Conservation (phyloP, 192 early-diverging fungal genomes). For the Coemansia sp. region DNA sequence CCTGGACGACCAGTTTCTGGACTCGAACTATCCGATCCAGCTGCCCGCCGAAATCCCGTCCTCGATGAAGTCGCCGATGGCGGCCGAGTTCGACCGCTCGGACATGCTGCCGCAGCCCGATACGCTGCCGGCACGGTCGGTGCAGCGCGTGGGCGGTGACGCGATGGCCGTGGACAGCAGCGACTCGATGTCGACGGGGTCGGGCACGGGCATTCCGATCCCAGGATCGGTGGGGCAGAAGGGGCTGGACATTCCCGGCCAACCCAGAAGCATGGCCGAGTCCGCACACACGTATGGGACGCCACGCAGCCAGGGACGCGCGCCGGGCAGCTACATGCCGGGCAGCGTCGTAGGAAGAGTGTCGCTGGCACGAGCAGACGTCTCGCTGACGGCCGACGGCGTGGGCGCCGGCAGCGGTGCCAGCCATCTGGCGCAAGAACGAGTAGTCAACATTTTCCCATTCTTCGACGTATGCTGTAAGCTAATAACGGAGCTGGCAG, state of each 20-base stretch:
- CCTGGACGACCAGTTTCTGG: slow-evolving; percentile 52
- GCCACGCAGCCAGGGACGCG: slow-evolving; percentile 51
- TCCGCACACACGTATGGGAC: slow-evolving; percentile 37
- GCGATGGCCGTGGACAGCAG: slow-evolving; percentile 14
- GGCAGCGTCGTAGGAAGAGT: slow-evolving; percentile 53
- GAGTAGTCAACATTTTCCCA: slow-evolving; percentile 68
- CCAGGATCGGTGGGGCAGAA: slow-evolving; percentile 5
- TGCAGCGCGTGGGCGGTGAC: slow-evolving; percentile 20
- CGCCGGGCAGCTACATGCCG: slow-evolving; percentile 52
- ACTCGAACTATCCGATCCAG: slow-evolving; percentile 53
- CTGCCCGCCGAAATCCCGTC: slow-evolving; percentile 45
- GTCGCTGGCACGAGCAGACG: slow-evolving; percentile 45
- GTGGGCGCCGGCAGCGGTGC: slow-evolving; percentile 47
- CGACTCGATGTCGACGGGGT: slow-evolving; percentile 22
- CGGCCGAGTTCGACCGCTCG: slow-evolving; percentile 33
- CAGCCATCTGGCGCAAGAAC: slow-evolving; percentile 53
- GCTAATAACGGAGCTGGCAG: slow-evolving; percentile 93
- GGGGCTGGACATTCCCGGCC: slow-evolving; percentile 17
- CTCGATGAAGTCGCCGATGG: slow-evolving; percentile 10
- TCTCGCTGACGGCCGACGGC: slow-evolving; percentile 52
- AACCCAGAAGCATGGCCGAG: slow-evolving; percentile 17
- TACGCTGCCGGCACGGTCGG: slow-evolving; percentile 39
- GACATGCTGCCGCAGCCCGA: slow-evolving; percentile 51
- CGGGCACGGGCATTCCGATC: slow-evolving; percentile 22
- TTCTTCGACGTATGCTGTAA: slow-evolving; percentile 95